phyloP scores from a whole-genome alignment of 495 filamentous ascomycete species.

The Stereocaulon alpinum region DNA sequence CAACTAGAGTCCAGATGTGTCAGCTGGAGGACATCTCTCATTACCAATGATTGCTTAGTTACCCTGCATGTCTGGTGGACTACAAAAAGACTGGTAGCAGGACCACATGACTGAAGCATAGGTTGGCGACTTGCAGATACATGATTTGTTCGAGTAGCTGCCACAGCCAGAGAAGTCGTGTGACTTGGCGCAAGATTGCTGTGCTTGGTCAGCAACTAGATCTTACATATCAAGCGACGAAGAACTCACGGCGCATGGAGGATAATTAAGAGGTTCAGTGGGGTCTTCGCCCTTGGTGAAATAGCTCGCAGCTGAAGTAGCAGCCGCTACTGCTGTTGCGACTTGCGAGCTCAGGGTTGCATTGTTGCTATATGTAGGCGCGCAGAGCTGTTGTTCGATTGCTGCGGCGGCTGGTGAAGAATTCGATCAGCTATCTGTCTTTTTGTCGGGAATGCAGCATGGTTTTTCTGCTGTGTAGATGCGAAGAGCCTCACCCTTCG shows the following conservation, averaged over 20 bases:
- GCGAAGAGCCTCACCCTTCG: background rate
- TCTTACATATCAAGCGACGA: too few relatives aligned
- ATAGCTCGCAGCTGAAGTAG: background rate
- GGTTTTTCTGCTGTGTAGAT: too few relatives aligned
- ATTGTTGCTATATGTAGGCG: background rate
- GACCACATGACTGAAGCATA: background rate
- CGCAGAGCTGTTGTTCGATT: conserved; percentile 7
- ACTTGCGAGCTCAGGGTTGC: background rate
- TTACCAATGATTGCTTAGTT: background rate
- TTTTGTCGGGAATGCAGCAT: too few relatives aligned
- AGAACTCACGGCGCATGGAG: background rate
- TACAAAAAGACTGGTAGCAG: background rate
- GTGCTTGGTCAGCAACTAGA: background rate
- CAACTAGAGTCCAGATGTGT: background rate
- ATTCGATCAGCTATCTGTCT: too few relatives aligned
- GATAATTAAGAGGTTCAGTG: background rate
- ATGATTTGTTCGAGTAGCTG: background rate
- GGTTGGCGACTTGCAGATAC: background rate
- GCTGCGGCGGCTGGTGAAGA: background rate
- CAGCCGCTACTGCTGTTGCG: background rate
- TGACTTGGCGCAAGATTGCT: background rate
- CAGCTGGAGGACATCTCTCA: background rate
- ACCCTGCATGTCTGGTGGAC: background rate
- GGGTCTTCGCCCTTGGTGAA: background rate
- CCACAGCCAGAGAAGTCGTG: background rate